A percentile compares a stretch with the other conserved stretches of the same genome.
Evolutionary conservation across 2,329 filamentous ascomycete species (phyloP).

Genomic region (Penicillium sp.): DNA sequence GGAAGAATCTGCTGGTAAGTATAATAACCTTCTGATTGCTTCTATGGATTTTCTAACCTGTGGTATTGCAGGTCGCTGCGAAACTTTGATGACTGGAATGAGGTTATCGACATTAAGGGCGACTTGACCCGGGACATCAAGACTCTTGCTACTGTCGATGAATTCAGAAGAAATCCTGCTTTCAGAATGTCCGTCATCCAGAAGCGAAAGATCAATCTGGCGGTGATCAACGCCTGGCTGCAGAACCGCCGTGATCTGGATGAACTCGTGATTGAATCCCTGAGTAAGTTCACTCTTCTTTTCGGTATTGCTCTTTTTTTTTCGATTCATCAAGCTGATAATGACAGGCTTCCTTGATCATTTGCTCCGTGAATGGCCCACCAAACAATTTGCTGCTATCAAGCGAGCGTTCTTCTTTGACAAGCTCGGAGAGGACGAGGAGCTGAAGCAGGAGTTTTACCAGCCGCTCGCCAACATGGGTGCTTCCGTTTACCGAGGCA

Average conservation of each 20-base stretch:
- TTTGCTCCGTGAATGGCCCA: constrained; percentile 75
- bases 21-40: constrained; percentile 28
- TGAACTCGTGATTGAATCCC: constrained; percentile 68
- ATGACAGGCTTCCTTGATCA: constrained; percentile 77
- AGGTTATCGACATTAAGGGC: constrained; percentile 69
- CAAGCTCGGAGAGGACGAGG: constrained; percentile 45
- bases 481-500: constrained; percentile 80
- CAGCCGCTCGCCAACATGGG: constrained; percentile 38
- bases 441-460: constrained; percentile 50
- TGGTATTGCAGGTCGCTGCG: constrained; percentile 34
- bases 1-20: constrained; percentile 79
- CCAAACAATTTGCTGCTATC: constrained; percentile 64
- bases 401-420: constrained; percentile 77
- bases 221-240: constrained; percentile 65
- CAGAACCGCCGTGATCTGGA: constrained; percentile 59
- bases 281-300: constrained; percentile 54
- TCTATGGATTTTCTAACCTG: constrained; percentile 27
- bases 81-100: constrained; percentile 42
- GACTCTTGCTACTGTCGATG: constrained; percentile 37
- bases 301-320: not conserved
- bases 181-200: constrained; percentile 62
- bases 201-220: constrained; percentile 61
- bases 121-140: constrained; percentile 53
- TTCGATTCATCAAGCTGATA: constrained; percentile 4
- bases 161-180: constrained; percentile 10